Evolutionary conservation across 129 eudicot species (phyloP).

Genomic region (Rutidosis leptorrhynchoides): DNA sequence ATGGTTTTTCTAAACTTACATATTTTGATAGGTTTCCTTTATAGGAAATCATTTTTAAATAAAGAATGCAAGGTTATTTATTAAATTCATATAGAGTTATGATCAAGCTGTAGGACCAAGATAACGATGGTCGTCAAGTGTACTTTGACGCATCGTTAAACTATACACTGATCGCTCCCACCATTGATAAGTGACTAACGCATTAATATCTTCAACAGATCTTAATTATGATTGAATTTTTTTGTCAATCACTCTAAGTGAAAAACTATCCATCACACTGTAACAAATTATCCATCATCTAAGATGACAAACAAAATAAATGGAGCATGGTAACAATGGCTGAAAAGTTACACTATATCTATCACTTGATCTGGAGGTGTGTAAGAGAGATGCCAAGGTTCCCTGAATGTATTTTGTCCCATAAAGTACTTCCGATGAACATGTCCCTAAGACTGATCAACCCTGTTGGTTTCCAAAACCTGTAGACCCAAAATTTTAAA

Average conservation of each 20-base stretch:
- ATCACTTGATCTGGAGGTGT: conserved; percentile 90
- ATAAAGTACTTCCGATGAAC: conserved; percentile 91
- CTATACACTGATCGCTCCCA: conserved; percentile 90
- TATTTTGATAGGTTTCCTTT: no score
- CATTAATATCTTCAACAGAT: conserved; percentile 87
- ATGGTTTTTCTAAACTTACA: no score
- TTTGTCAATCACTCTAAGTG: background rate
- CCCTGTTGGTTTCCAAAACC: conserved; percentile 98
- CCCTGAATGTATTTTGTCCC: conserved; percentile 87
- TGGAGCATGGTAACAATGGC: conserved; percentile 2
- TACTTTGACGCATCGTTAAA: no score
- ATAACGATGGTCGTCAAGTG: no score
- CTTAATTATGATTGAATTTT: conserved; percentile 30
- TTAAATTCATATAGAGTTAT: no score
- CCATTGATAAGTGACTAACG: conserved; percentile 85
- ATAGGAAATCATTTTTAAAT: no score
- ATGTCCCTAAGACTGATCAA: conserved; percentile 89
- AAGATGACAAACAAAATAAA: conserved; percentile 15
- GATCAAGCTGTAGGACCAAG: no score
- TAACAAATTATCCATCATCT: no score
- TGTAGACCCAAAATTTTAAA: conserved; percentile 37
- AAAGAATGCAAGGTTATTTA: no score
- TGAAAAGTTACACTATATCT: conserved; percentile 69
- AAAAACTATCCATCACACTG: background rate
- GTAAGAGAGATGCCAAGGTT: conserved; percentile 95